Evolutionary conservation across 257 asterid species (phyloP).

Genomic region (Eustoma russellianum): DNA sequence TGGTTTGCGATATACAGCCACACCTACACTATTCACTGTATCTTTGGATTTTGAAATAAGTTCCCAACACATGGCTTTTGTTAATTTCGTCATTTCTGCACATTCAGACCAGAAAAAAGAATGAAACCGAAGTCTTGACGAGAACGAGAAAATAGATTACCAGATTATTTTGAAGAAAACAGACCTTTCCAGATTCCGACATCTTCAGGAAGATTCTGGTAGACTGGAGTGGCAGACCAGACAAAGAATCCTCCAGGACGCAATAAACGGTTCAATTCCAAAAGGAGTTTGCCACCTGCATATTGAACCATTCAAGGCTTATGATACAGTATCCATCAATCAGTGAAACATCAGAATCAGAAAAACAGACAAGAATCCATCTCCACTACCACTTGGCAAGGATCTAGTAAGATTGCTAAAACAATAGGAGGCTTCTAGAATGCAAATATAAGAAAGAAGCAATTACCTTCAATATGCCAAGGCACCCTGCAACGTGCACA

Average conservation of each 20-base stretch:
- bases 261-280: constrained; percentile 89
- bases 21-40: constrained; percentile 60
- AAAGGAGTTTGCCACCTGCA: constrained; percentile 86
- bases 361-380: no score
- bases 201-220: constrained; percentile 81
- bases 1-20: constrained; percentile 83
- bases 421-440: no score
- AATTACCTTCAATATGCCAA: constrained; percentile 93
- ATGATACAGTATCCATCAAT: no score
- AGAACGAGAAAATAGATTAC: background rate
- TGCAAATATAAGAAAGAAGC: no score
- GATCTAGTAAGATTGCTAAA: no score
- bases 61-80: constrained; percentile 93
- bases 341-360: no score
- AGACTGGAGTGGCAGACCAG: constrained; percentile 98
- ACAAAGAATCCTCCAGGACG: constrained; percentile 97
- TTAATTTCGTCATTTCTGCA: constrained; percentile 79
- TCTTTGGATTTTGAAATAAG: constrained; percentile 61
- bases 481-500: constrained; percentile 99
- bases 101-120: constrained; percentile 15
- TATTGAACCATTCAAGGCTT: constrained; percentile 5
- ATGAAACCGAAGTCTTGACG: background rate
- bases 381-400: no score
- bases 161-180: background rate
- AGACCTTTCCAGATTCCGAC: constrained; percentile 93